Base-by-base conservation (phyloP, 257 asterid genomes). In the Gentiana dahurica region DNA sequence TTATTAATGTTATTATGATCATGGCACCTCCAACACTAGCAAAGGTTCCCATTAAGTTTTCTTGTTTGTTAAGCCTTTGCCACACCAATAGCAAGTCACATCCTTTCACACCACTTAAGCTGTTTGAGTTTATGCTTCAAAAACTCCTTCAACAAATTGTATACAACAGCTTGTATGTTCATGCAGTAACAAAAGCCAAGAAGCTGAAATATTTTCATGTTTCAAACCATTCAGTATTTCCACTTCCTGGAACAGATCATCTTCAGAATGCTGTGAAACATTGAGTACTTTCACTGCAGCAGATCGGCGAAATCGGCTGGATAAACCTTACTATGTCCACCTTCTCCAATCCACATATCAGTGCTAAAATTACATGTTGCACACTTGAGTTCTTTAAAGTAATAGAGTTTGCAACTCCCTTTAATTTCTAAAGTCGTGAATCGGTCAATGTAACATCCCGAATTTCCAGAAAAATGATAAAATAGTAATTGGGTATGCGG, bases 21-120 rank as follows among this genome's bases (percentile, higher is more conserved):
- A 24, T 24, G 24, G 24, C 24, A 24, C 24, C 24, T 24, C 24
- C 24, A 24, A 24, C 24, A 24, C 24, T 24, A 24, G 24, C 24
- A 24, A 24, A 24, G 24, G 24, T 24, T 24, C 24, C 24, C 24
- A 24, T 24, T 24, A 0, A 0, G 24, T 24, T 24, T 24, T 24
- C 24, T 24, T 24, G 24, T 24, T 24, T 24, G 24, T 24, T 24
- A 24, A 24, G 87, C 92, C 79, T 73, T 82, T 2, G 89, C 93
- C 58, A 84, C 76, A 38, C 86, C 84, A 66, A 87, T 24, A 2
- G 94, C 94, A 52, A 84, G 41, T 41, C 65, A 69, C 85, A 82
- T 75, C 73, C 96, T 78, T 60, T 83, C 86, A 48, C 60, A 60
- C 96, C 96, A 87, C 1, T 59, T 68, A 65, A 82, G 75, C 69